Percentiles rank a stretch among this genome's conserved stretches.
These are phyloP conservation scores for Penicillium sp. DNA, from an alignment of 2,329 filamentous ascomycete species.

Conservation along the genomic window DNA sequence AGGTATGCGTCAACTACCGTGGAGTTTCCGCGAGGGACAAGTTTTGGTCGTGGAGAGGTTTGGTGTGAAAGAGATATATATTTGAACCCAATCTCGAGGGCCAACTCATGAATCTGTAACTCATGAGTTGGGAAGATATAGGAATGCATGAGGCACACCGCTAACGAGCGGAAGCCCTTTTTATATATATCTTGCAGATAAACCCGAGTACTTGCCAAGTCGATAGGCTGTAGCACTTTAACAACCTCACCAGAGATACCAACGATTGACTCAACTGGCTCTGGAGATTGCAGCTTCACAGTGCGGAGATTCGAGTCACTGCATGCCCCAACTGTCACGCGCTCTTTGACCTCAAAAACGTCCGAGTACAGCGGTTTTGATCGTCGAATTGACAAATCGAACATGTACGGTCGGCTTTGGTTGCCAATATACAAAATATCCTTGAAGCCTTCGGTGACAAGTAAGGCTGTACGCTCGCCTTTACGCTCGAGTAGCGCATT, in stretches of 20 bases:
- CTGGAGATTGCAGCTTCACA: conserved; percentile 2
- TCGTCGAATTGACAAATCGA: conserved; percentile 78
- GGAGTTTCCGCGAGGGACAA: conserved; percentile 69
- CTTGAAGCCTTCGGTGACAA: conserved; percentile 73
- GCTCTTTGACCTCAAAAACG: conserved; percentile 27
- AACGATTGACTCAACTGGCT: background rate
- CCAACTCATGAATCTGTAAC: conserved; percentile 68
- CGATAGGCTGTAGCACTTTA: conserved; percentile 76
- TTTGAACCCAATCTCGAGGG: conserved; percentile 71
- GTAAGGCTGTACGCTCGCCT: conserved; percentile 21
- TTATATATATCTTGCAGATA: conserved; percentile 66
- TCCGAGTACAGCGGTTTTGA: conserved; percentile 55
- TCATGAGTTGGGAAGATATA: conserved; percentile 87
- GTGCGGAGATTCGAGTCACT: conserved; percentile 24
- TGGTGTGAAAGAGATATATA: conserved; percentile 69
- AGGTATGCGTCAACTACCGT: conserved; percentile 76
- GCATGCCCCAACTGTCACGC: conserved; percentile 47
- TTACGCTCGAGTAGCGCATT: conserved; percentile 62
- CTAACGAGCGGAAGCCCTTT: conserved; percentile 70
- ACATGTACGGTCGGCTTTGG: conserved; percentile 80
- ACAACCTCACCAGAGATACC: conserved; percentile 61
- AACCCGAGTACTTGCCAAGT: conserved; percentile 50
- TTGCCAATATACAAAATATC: conserved; percentile 84
- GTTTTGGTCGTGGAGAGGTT: conserved; percentile 80
- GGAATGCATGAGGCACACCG: conserved; percentile 82